These are phyloP conservation scores for Fusarium longipes DNA, from an alignment of 2,329 filamentous ascomycete genomes.

Conservation along the genomic window DNA sequence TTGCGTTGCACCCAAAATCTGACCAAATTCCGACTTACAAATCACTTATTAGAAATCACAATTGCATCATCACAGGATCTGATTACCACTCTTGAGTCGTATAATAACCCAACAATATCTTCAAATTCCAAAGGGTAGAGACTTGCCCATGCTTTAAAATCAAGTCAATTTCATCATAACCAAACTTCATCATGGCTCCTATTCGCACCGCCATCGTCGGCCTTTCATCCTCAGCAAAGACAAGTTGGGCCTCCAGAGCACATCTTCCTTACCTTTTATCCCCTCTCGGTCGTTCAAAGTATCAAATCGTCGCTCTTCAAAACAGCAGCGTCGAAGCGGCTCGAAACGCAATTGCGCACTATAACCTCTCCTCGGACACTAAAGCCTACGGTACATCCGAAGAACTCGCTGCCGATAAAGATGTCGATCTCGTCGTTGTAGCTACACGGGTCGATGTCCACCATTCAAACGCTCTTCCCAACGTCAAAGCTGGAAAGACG, in stretches of 20 bases:
- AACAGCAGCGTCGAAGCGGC: constrained; percentile 62
- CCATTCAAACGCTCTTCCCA: constrained; percentile 57
- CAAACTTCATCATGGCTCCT: constrained; percentile 53
- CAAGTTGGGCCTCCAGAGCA: constrained; percentile 64
- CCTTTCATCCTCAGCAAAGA: constrained; percentile 63
- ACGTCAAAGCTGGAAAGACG: constrained; percentile 62
- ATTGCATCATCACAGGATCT: neutral
- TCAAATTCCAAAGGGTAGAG: too few relatives aligned
- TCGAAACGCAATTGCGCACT: constrained; percentile 55
- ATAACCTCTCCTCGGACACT: constrained; percentile 54
- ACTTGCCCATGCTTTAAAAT: too few relatives aligned
- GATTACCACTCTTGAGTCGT: neutral
- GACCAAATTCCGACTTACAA: neutral
- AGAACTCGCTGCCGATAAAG: constrained; percentile 59
- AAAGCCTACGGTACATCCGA: constrained; percentile 63
- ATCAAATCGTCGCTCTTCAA: constrained; percentile 62
- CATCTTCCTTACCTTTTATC: constrained; percentile 71
- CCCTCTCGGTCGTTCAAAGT: constrained; percentile 55
- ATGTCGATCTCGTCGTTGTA: constrained; percentile 67
- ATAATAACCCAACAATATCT: neutral
- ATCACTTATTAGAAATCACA: constrained; percentile 25
- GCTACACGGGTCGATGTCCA: constrained; percentile 66
- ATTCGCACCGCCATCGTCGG: constrained; percentile 69
- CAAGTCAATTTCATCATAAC: fast-evolving
- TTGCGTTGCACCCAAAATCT: neutral